A percentile compares a stretch with the other conserved stretches of the same genome.
Conservation (phyloP, 306 rosid species). For the Gastrolobium bilobum region DNA sequence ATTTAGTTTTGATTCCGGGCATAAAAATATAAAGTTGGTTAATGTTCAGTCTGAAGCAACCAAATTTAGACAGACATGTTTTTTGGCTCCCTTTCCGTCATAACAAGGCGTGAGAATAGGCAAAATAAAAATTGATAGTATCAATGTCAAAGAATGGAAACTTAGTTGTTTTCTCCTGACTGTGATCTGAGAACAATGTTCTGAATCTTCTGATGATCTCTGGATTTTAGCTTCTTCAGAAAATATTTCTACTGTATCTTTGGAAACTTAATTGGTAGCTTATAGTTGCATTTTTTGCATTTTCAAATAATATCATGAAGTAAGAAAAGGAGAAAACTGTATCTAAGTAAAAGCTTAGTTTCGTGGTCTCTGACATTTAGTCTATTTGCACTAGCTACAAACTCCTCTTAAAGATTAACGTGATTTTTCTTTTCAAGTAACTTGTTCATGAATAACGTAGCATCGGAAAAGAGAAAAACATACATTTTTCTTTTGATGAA, state of each 20-base stretch:
- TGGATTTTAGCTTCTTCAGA: slow-evolving; percentile 20
- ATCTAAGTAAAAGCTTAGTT: neutral
- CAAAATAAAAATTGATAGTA: neutral
- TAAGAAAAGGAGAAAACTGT: slow-evolving; percentile 10
- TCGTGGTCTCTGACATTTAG: neutral
- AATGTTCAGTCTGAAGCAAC: slow-evolving; percentile 19
- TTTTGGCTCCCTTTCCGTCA: neutral
- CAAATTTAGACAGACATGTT: neutral
- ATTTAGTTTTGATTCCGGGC: slow-evolving; percentile 9
- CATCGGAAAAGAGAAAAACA: neutral
- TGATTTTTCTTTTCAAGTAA: neutral
- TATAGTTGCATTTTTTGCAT: neutral
- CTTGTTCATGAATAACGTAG: slow-evolving; percentile 19
- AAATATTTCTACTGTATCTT: neutral
- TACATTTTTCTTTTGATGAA: neutral
- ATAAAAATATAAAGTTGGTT: slow-evolving; percentile 21
- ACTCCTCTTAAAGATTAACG: neutral
- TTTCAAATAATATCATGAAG: neutral
- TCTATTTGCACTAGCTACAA: neutral
- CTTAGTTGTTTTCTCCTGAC: neutral
- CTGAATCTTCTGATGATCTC: slow-evolving; percentile 6
- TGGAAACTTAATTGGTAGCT: neutral
- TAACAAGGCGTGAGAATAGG: neutral
- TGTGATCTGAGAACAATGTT: neutral
- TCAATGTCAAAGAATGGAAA: slow-evolving; percentile 14